A percentile compares a stretch with the other conserved stretches of the same genome.
phyloP scores from a whole-genome alignment of 2,329 filamentous ascomycete genomes.

The Zymoseptoria passerinii region DNA sequence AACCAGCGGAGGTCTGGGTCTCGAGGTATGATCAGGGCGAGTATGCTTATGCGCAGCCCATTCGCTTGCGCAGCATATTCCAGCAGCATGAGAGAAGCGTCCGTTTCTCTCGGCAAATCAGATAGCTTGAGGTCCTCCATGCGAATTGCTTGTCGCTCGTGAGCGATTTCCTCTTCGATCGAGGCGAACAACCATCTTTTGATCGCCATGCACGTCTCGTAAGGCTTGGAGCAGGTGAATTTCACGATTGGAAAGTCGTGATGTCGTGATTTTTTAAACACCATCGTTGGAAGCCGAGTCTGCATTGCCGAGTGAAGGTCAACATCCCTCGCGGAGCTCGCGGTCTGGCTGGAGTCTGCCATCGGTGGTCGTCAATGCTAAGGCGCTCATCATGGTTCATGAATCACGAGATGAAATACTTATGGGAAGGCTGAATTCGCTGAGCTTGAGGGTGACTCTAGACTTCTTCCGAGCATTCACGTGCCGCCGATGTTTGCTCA shows the following conservation, averaged over 20 bases:
- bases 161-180: neutral
- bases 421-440: neutral
- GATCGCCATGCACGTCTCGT: conserved; percentile 8
- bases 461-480: neutral
- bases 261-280: conserved; percentile 5
- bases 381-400: conserved; percentile 1
- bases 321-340: conserved; percentile 5
- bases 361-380: neutral
- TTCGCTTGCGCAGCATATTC: conserved; percentile 10
- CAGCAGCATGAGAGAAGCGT: conserved; percentile 13
- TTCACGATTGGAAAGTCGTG: conserved; percentile 13
- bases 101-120: conserved; percentile 1
- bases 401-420: neutral
- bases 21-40: conserved; percentile 14
- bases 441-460: neutral
- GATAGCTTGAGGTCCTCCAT: conserved; percentile 18
- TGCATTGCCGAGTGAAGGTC: conserved; percentile 15
- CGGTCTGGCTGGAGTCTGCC: neutral
- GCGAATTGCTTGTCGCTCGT: conserved; percentile 5
- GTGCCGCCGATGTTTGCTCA: neutral
- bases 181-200: conserved; percentile 12
- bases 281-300: conserved; percentile 9
- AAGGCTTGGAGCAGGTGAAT: conserved; percentile 8
- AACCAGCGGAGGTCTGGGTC: conserved; percentile 18
- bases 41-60: conserved; percentile 4